Conservation (phyloP, 768 basidiomycete genomes). For the Boletus fagicola region DNA sequence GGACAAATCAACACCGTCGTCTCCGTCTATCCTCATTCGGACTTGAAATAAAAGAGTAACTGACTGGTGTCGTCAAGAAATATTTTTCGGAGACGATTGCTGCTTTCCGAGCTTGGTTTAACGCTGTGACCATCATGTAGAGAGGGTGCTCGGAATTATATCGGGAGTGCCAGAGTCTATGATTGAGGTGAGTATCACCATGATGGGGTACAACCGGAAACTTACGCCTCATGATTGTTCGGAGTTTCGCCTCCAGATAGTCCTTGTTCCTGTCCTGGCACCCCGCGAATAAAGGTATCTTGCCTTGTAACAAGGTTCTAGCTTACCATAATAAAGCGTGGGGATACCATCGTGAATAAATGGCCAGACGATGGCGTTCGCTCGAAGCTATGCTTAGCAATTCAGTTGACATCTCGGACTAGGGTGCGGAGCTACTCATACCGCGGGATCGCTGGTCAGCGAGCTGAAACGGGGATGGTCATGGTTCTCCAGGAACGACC, state of each 20-base stretch:
- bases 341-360: constrained; percentile 53
- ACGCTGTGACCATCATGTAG: constrained; percentile 41
- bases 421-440: constrained; percentile 19
- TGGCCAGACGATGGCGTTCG: constrained; percentile 49
- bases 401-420: background rate
- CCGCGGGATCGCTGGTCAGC: constrained; percentile 41
- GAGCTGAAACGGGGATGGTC: constrained; percentile 51
- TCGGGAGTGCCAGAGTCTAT: constrained; percentile 58
- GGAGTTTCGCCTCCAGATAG: constrained; percentile 45
- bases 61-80: constrained; percentile 49
- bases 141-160: constrained; percentile 52
- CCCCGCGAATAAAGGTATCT: background rate
- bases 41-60: constrained; percentile 6
- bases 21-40: background rate
- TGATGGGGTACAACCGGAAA: background rate
- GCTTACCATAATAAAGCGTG: constrained; percentile 47
- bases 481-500: constrained; percentile 54
- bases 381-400: constrained; percentile 32
- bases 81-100: constrained; percentile 42
- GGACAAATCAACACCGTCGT: background rate
- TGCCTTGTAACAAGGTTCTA: background rate
- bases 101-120: constrained; percentile 55
- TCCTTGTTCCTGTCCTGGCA: constrained; percentile 48
- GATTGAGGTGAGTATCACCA: constrained; percentile 6
- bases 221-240: constrained; percentile 51